Base-by-base conservation (phyloP, 2,329 filamentous ascomycete genomes). In the Neopestalotiopsis clavispora region DNA sequence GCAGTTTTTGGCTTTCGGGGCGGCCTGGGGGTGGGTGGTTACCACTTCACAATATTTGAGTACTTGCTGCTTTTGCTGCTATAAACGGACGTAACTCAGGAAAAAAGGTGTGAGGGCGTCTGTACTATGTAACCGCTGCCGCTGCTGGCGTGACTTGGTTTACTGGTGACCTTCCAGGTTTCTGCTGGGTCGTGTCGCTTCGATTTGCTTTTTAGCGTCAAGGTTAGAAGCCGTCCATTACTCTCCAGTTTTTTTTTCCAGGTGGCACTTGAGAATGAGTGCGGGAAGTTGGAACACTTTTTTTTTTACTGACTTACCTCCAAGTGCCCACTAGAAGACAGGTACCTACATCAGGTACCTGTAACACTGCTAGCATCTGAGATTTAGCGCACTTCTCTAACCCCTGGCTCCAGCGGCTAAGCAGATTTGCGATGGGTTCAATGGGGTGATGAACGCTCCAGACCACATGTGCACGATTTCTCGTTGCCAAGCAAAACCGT, bases 381-480 rank as follows among this genome's bases (percentile, higher is more conserved):
- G 4, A 28, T 59, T 23, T 30, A 59, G 57, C 57, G 45, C 45
- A 7, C n/a, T 62, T 34, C 14, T 62, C 32, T 20, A 12, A 62
- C 59, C 59, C 59, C 59, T 62, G 59, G 59, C 59, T 62, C 59
- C 59, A 62, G 59, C 32, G 32, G 32, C 59, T 30, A 62, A 20
- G 28, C 32, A 40, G 30, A 62, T 62, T 62, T 40, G 45, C 32
- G 59, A 62, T 62, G 59, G 59, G 57, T 23, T 59, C 32, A 30
- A 62, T 62, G 59, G 59, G 57, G 23, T 59, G 45, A 52, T 59
- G 59, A 40, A 62, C 59, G 59, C 59, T 62, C 59, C 59, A 62
- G 59, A 62, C 59, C 57, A 59, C 45, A 23, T 52, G 14, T 52
- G 45, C 45, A 52, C 45, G 57, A 59, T 34, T 7, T 59, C 34